Evolutionary conservation across 169 alveolate species (phyloP), one percentile per base, ranked within the genome.

Genomic region (Cryptosporidium felis): DNA sequence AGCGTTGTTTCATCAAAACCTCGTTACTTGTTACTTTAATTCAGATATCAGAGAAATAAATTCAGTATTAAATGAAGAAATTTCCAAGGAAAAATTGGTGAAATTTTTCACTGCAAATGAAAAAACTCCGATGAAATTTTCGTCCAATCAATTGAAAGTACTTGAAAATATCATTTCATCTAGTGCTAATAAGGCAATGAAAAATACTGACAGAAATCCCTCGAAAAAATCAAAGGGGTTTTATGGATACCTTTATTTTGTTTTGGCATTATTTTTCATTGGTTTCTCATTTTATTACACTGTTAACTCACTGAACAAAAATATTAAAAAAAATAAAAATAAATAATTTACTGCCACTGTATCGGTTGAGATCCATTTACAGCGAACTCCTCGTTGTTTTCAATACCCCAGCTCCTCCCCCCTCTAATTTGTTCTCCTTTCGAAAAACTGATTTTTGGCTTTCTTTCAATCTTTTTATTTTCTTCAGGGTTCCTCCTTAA

Each of bases 21-120:
- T 74, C n/a, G 60, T 74, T 53, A 56, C 85, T 18, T 74, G 85
- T 16, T 74, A 74, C 44, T 74, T 74, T 67, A 74, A 74, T 53
- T 32, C 42, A 1, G 26, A 74, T 16, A 51, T 53, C 18, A 14
- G 56, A 40, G 74, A 74, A 6, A 36, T 74, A 2, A 40, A 74
- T 23, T 49, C 67, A 16, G 28, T 34, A 0, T 6, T 74, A 1
- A 18, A 16, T 32, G 59, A 32, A 10, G 56, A 58, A 6, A 18
- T 32, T 10, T 18, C 23, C 12, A 30, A 74, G 16, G 58, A 74
- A 16, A 60, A 21, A 0, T n/a, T 53, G 6, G 12, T 8, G 14
- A 51, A 45, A 38, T 21, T 74, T 0, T 74, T 74, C 12, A 38
- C 60, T 30, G 44, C 41, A 12, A 53, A 8, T 21, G 23, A 53